Evolutionary conservation across 148 eudicot species (phyloP).

Genomic region (Gaultheria prostrata): DNA sequence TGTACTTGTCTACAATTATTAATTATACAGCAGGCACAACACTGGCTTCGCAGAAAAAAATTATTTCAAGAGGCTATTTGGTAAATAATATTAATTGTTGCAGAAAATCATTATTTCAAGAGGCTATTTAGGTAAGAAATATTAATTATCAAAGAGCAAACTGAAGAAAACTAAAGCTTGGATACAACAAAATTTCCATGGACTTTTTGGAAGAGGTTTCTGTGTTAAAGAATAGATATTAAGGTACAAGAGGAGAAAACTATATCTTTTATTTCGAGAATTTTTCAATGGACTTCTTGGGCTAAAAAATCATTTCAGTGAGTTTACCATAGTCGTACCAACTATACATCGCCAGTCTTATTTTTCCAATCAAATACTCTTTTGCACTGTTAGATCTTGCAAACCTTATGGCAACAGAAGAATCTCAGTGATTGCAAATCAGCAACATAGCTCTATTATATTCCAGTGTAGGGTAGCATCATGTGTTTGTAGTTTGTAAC

Average conservation of each 20-base stretch:
- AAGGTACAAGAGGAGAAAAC: background rate
- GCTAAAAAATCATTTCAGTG: background rate
- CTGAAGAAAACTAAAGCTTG: background rate
- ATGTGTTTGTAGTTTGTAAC: background rate
- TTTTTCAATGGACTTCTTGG: background rate
- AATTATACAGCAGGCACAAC: background rate
- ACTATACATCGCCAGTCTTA: background rate
- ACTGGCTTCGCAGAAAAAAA: background rate
- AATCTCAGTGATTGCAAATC: background rate
- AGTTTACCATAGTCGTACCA: no score
- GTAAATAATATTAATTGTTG: background rate
- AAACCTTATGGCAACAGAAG: background rate
- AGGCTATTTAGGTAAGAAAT: background rate
- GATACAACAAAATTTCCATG: background rate
- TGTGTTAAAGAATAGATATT: background rate
- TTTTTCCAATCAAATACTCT: background rate
- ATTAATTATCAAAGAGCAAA: background rate
- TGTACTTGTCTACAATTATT: background rate
- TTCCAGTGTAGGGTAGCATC: background rate
- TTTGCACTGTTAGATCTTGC: background rate
- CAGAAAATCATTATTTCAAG: background rate
- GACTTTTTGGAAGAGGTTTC: background rate
- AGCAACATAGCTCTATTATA: background rate
- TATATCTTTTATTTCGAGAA: background rate
- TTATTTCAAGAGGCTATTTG: background rate